Conservation (phyloP, 345 rosid species). For the Mangifera indica region DNA sequence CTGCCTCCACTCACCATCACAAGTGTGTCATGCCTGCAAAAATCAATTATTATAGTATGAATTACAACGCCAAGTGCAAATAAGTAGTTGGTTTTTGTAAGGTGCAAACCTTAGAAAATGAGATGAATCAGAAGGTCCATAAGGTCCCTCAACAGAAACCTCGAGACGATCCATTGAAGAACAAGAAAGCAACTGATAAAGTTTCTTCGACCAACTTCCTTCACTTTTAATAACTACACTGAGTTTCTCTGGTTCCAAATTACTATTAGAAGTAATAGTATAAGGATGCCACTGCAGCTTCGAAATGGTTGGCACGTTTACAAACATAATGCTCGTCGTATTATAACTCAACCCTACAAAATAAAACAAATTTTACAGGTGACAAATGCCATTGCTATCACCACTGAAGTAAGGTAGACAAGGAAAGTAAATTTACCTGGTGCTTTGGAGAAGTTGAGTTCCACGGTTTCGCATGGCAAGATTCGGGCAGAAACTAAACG, state of each 20-base stretch:
- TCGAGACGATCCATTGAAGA: slow-evolving; percentile 44
- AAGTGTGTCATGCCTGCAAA: slow-evolving; percentile 58
- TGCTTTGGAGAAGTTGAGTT: slow-evolving; percentile 69
- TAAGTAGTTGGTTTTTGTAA: no score
- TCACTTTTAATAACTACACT: slow-evolving; percentile 69
- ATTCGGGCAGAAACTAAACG: slow-evolving; percentile 59
- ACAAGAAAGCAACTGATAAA: slow-evolving; percentile 56
- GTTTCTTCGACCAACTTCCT: slow-evolving; percentile 79
- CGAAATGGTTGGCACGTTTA: slow-evolving; percentile 74
- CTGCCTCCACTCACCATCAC: slow-evolving; percentile 95
- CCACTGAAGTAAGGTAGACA: background rate
- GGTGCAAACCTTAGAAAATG: slow-evolving; percentile 57
- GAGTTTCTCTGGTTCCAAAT: slow-evolving; percentile 58
- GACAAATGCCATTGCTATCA: no score
- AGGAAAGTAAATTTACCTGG: slow-evolving; percentile 32
- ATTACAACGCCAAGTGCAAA: background rate
- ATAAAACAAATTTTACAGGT: background rate
- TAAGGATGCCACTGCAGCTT: slow-evolving; percentile 95
- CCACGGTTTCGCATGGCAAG: slow-evolving; percentile 57
- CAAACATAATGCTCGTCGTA: slow-evolving; percentile 66
- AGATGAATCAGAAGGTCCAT: slow-evolving; percentile 75
- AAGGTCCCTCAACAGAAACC: slow-evolving; percentile 82
- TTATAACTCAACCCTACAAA: slow-evolving; percentile 56
- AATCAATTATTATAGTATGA: background rate
- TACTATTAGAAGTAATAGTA: slow-evolving; percentile 67